phyloP scores from a whole-genome alignment of 441 rosid genomes.

The Daphne laureola region DNA sequence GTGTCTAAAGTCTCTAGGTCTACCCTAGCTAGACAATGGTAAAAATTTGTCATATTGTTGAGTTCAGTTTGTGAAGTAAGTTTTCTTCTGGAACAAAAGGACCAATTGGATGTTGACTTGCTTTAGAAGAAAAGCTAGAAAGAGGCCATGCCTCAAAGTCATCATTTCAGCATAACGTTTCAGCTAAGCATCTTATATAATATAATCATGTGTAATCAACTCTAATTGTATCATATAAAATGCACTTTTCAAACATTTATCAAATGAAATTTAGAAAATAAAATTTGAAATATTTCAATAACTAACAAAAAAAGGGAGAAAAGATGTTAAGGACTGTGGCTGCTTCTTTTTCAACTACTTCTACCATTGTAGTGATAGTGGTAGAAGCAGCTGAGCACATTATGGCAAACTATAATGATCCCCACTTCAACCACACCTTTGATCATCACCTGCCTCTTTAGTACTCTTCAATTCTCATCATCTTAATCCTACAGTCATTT shows the following conservation, averaged over 20 bases:
- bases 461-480: constrained; percentile 2
- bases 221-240: too few species aligned
- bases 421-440: constrained; percentile 15
- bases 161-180: constrained; percentile 24
- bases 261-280: background rate
- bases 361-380: constrained; percentile 1
- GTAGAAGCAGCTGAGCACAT: background rate
- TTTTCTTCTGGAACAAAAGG: too few species aligned
- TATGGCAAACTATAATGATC: constrained; percentile 12
- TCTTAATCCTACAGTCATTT: too few species aligned
- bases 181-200: constrained; percentile 28
- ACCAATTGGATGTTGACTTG: constrained; percentile 8
- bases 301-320: too few species aligned
- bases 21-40: too few species aligned
- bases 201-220: background rate
- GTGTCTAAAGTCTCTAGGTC: too few species aligned
- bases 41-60: too few species aligned
- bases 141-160: background rate
- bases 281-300: too few species aligned
- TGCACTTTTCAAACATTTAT: too few species aligned
- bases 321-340: background rate
- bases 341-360: constrained; percentile 12
- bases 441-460: constrained; percentile 20
- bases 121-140: constrained; percentile 40
- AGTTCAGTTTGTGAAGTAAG: too few species aligned